Evolutionary conservation across 495 filamentous ascomycete species (phyloP), one percentile per base, ranked within the genome.

Genomic region (Xylaria curta): DNA sequence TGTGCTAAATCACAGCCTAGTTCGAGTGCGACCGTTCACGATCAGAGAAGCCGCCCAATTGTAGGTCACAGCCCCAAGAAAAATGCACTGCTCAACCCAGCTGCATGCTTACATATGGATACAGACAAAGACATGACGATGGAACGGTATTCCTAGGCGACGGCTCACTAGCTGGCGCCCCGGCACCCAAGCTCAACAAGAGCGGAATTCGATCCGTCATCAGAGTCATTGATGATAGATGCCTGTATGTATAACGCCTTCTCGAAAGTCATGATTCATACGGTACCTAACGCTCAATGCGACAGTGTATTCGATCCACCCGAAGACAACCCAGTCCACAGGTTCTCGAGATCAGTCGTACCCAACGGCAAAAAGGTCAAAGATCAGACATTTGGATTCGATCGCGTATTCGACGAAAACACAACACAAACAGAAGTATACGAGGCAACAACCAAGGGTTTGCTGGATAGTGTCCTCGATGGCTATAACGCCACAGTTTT

Each of bases 401-500:
- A 99, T 82, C 87, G 92, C 47, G 92, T 99, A 66, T 99, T 99
- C 81, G 96, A 99, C 85, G 95, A 99, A 66, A 97, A 94, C 78
- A 92, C 94, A 56, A 91, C 91, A 0, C 96, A 99, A 74, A 91
- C 88, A 66, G 97, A 99, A 80, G 93, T 99, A 0, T 99, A 98
- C 85, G 95, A 98, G 81, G 88, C 93, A 5, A 99, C 96, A 8
- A 97, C 97, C 6, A 92, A 91, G 78, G 87, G 82, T 72, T 87
- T 99, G 33, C 87, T 99, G 78, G 96, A 98, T 78, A 98, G 91
- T 80, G 95, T 99, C 64, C 86, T 98, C 65, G 95, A 98, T 72
- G 96, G 96, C 61, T 99, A 97, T 84, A 99, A 99, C 85, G 96
- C 97, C 54, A 99, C 96, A 0, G 96, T 99, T 0, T 99, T 98